Base-by-base conservation (phyloP, 176 grass and related monocot genomes). In the Microstegium vimineum region DNA sequence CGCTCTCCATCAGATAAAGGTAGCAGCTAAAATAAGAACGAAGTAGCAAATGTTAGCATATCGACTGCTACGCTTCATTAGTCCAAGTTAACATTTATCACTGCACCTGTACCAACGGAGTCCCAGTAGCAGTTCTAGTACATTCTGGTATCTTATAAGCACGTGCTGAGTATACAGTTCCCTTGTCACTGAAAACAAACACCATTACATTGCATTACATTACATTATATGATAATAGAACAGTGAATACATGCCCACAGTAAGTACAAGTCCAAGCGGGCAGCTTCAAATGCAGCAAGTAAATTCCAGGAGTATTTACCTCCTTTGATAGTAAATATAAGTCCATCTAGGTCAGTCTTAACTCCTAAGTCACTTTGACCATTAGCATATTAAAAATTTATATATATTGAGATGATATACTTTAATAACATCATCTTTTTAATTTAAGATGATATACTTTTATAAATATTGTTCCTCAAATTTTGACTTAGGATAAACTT, bases 101-200 rank as follows among this genome's bases (percentile, higher is more conserved):
- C 59, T 62, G 17, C 88, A 95, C 96, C 92, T 95, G 96, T 47
- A 98, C 83, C 74, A 98, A 80, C 61, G 96, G 93, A 84, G 89
- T 95, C 57, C 96, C 96, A 65, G 87, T 77, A 78, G 96, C 96
- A 69, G 62, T 87, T 87, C 96, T 93, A 54, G 92, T 95, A 71
- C 92, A 98, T 84, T 98, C 93, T 73, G 96, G 90, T 83, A 95
- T 93, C 83, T 89, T 88, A 66, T 98, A 98, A 73, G 93, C 93
- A 82, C 90, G 96, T 42, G 89, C 90, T 67, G 96, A 98, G 74
- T 95, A 98, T 54, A 98, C 96, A 74, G 91, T 87, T 80, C 96
- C 96, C 83, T 95, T 90, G 42, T 98, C 93, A 81, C 93, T 98
- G 96, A 76, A 88, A 49, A 2, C 35, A 83, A 66, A 49, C 3